Conservation (phyloP, 495 filamentous ascomycete genomes). For the Sporormia fimetaria region DNA sequence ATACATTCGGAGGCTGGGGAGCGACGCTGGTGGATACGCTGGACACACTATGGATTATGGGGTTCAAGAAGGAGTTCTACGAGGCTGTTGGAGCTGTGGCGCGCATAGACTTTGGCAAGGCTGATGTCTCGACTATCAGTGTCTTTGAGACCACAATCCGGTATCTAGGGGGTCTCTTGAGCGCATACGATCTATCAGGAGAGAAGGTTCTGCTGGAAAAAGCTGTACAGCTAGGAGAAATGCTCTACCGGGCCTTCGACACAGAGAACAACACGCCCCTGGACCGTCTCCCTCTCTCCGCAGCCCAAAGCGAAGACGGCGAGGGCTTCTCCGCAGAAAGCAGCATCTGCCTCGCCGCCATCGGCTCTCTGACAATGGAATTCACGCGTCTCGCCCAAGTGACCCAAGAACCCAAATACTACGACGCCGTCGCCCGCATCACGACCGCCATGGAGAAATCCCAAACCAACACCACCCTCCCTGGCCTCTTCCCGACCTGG, state of each 20-base stretch:
- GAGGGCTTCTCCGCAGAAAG: slow-evolving; percentile 28
- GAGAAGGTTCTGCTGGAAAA: slow-evolving; percentile 32
- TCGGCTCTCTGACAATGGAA: slow-evolving; percentile 35
- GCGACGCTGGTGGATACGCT: slow-evolving; percentile 32
- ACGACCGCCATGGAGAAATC: slow-evolving; percentile 26
- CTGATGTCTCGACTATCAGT: slow-evolving; percentile 29
- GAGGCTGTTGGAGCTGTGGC: slow-evolving; percentile 27
- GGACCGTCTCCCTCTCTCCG: slow-evolving; percentile 14
- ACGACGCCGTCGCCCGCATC: slow-evolving; percentile 32
- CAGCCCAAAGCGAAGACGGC: slow-evolving; percentile 28
- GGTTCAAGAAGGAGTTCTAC: slow-evolving; percentile 31
- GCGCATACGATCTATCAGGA: slow-evolving; percentile 41
- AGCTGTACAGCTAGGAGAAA: slow-evolving; percentile 33
- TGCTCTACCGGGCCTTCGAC: slow-evolving; percentile 37
- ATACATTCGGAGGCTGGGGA: slow-evolving; percentile 32
- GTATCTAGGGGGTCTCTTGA: slow-evolving; percentile 42
- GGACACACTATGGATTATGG: slow-evolving; percentile 35
- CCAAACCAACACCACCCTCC: slow-evolving; percentile 30
- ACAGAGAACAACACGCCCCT: slow-evolving; percentile 33
- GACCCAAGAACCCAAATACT: slow-evolving; percentile 31
- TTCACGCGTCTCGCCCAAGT: slow-evolving; percentile 34
- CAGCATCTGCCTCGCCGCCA: slow-evolving; percentile 25
- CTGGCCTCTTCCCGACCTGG: slow-evolving; percentile 32
- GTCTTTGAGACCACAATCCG: slow-evolving; percentile 40
- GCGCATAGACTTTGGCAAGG: slow-evolving; percentile 32